phyloP scores from a whole-genome alignment of 495 filamentous ascomycete genomes.

The Penicillium coprophilum region DNA sequence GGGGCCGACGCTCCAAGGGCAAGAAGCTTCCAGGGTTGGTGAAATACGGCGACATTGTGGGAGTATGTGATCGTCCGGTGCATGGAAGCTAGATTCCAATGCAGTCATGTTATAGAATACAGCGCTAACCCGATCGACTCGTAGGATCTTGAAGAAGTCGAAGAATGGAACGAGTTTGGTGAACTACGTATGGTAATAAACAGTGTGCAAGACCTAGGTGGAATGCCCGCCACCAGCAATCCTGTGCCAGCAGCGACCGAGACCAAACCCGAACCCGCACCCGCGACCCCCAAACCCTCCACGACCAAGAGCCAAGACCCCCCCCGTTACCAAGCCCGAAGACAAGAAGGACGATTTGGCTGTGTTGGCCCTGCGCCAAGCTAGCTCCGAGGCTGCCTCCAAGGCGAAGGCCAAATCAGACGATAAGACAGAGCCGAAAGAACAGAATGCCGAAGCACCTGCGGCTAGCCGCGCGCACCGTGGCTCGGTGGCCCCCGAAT shows the following conservation, averaged over 20 bases:
- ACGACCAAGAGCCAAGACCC: constrained; percentile 46
- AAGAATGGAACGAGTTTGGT: constrained; percentile 99
- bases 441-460: constrained; percentile 11
- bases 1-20: constrained; percentile 74
- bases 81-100: constrained; percentile 1
- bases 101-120: neutral
- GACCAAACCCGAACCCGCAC: constrained; percentile 28
- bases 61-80: constrained; percentile 57
- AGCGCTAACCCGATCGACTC: constrained; percentile 1
- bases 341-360: constrained; percentile 37
- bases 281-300: constrained; percentile 37
- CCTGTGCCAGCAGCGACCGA: constrained; percentile 32
- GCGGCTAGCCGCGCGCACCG: constrained; percentile 15
- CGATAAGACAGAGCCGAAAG: constrained; percentile 20
- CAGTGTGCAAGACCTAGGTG: constrained; percentile 37
- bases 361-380: constrained; percentile 59
- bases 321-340: constrained; percentile 36
- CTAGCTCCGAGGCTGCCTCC: constrained; percentile 68
- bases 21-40: constrained; percentile 88
- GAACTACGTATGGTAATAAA: constrained; percentile 85
- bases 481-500: constrained; percentile 36
- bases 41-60: constrained; percentile 81
- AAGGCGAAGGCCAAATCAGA: constrained; percentile 49
- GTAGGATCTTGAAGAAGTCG: constrained; percentile 88
- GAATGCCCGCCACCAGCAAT: constrained; percentile 49